Base-by-base conservation (phyloP, 1,284 basidiomycete genomes). In the Mycosarcoma maydis region DNA sequence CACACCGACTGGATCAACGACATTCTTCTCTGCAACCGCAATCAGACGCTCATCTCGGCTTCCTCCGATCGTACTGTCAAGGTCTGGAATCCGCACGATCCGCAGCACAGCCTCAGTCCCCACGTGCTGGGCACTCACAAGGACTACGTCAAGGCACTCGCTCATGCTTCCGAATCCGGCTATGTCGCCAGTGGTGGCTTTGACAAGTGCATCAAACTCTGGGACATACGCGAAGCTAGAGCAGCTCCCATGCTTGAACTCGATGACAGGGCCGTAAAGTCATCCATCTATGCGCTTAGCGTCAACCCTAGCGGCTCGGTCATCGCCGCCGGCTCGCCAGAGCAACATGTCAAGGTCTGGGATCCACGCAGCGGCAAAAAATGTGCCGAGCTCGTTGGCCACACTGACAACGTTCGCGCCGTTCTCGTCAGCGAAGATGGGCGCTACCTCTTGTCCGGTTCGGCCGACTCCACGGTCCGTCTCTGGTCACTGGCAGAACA, bases 51-150 rank as follows among this genome's bases (percentile, higher is more conserved):
- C 46, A 87, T 97, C 39, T 94, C 95, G 40, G 95, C 92, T 1
- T 98, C 95, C 0, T 96, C 94, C 3, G 95, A 98, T 81, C 92
- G 94, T 9, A 93, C 93, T 14, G 86, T 99, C 72, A 92, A 94
- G 78, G 89, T 92, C 0, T 98, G 96, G 95, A 90, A 87, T 51
- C 94, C 95, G 0, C 93, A 98, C 80, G 85, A 88, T 2, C 75
- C 84, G 76, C 82, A 75, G 49, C 76, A 62, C 39, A 88, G 88
- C 62, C 88, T 90, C 6, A 82, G 84, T 1, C 85, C 87, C 0
- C 85, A 86, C 0, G 86, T 88, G 3, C 85, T 98, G 37, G 95
- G 95, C n/a, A 87, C 87, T 2, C 96, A 98, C 78, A 84, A 85
- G 10, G 95, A 99, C 84, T 98, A 96, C 79, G 94, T 94, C 8